Base-by-base conservation (phyloP, 352 stramenopile species). In the Pelagophyceae sp. region DNA sequence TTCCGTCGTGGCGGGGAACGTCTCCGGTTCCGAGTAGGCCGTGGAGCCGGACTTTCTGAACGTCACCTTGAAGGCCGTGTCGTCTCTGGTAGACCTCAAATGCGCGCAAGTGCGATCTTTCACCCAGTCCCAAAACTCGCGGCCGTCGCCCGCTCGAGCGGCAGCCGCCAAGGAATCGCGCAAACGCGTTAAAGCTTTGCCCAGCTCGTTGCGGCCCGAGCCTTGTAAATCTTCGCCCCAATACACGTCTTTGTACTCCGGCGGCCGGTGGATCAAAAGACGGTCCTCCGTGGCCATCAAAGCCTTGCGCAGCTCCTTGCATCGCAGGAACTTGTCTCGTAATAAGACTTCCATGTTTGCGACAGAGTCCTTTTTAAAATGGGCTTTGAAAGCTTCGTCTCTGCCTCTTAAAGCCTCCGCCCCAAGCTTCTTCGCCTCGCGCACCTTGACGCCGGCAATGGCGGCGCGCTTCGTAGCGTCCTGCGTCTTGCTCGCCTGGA, bases 281-380 rank as follows among this genome's bases (percentile, higher is more conserved):
- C 38, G 33, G 17, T 29, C 29, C 67, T 27, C 67, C 67, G 67
- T 74, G 15, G 33, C 67, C 15, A 29, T 23, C 35, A 74, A 37
- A 11, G 2, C 5, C 20, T 29, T 31, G 35, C 35, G 33, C 15
- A 58, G 35, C 35, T 29, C 33, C 19, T 1, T 27, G 29, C 2
- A 40, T 37, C 67, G 67, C 2, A 74, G 1, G 38, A 74, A 74
- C 35, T 58, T 51, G 67, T 74, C 67, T 0, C 67, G 33, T 3
- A 74, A 23, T 20, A 74, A 27, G 2, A 37, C 67, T 2, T 51
- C 67, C 67, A 74, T 74, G 11, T 33, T 20, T 5, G 5, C 38
- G 15, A 74, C 67, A 23, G 67, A 50, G 35, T 58, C 0, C 6
- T 51, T 37, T 5, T 31, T 17, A 31, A 74, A 74, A 2, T 27